Evolutionary conservation across 495 filamentous ascomycete genomes (phyloP).

Genomic region (Monascus purpureus): DNA sequence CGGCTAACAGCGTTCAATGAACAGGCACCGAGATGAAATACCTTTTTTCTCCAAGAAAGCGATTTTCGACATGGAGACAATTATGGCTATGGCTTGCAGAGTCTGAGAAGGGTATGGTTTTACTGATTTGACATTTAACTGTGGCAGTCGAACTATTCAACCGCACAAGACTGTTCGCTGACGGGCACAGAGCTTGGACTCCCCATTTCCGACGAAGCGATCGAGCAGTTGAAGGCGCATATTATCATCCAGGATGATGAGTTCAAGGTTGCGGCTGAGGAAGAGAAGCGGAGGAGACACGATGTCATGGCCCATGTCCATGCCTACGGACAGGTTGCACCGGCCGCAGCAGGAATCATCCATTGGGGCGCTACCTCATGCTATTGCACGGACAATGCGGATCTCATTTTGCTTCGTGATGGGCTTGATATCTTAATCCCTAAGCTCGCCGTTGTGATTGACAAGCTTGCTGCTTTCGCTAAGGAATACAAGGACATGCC

Average conservation of each 20-base stretch:
- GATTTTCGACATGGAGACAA: constrained; percentile 64
- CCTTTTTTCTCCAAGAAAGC: constrained; percentile 56
- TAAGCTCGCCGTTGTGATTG: constrained; percentile 74
- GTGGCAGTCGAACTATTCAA: no score
- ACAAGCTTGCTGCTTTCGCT: constrained; percentile 67
- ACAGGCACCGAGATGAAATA: constrained; percentile 35
- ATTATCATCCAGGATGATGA: constrained; percentile 62
- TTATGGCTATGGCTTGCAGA: constrained; percentile 81
- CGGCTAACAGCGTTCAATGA: constrained; percentile 10
- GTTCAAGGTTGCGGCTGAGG: constrained; percentile 60
- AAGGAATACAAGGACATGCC: constrained; percentile 54
- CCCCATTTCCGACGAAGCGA: constrained; percentile 53
- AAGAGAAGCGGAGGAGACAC: constrained; percentile 64
- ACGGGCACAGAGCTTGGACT: constrained; percentile 31
- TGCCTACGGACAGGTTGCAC: constrained; percentile 57
- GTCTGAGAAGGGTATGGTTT: constrained; percentile 48
- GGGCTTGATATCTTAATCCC: constrained; percentile 64
- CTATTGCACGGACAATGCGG: constrained; percentile 75
- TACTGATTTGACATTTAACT: no score
- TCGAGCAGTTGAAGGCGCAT: constrained; percentile 61
- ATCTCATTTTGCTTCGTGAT: constrained; percentile 70
- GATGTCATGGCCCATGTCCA: constrained; percentile 67
- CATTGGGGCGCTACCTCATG: constrained; percentile 60
- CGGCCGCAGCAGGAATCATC: constrained; percentile 76
- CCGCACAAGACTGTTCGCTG: constrained; percentile 5